Conservation (phyloP, 495 filamentous ascomycete species). For the Daldinia caldariorum region DNA sequence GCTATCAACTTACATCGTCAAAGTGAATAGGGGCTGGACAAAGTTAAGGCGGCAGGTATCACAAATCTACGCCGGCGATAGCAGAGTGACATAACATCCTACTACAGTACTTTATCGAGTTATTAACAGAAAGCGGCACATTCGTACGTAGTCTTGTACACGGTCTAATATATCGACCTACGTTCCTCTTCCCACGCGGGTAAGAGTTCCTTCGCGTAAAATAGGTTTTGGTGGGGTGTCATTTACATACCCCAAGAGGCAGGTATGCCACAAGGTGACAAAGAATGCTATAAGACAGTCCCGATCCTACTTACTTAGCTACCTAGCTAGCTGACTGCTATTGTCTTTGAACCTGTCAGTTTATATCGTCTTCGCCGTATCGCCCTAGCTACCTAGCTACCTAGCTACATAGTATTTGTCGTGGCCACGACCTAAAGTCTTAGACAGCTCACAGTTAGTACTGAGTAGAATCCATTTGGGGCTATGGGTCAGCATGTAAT, state of each 20-base stretch:
- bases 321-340: conserved; percentile 3
- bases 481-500: conserved; percentile 43
- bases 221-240: conserved; percentile 14
- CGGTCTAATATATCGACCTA: conserved; percentile 22
- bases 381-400: conserved; percentile 7
- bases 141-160: conserved; percentile 10
- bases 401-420: conserved; percentile 10
- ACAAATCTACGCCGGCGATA: conserved; percentile 26
- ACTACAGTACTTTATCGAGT: conserved; percentile 20
- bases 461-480: conserved; percentile 34
- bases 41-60: conserved; percentile 39
- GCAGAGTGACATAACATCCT: conserved; percentile 39
- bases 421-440: conserved; percentile 26
- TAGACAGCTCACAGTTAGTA: conserved; percentile 35
- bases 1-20: conserved; percentile 17
- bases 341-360: conserved; percentile 36
- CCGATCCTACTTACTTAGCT: conserved; percentile 15
- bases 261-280: conserved; percentile 20
- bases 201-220: conserved; percentile 14
- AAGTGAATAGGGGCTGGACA: conserved; percentile 36
- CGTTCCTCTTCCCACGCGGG: conserved; percentile 13
- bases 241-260: conserved; percentile 26
- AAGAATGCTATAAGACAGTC: conserved; percentile 38
- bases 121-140: conserved; percentile 21
- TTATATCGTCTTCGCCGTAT: conserved; percentile 26